Evolutionary conservation across 306 rosid species (phyloP), one percentile per base, ranked within the genome.

Genomic region (Nissolia schottii): DNA sequence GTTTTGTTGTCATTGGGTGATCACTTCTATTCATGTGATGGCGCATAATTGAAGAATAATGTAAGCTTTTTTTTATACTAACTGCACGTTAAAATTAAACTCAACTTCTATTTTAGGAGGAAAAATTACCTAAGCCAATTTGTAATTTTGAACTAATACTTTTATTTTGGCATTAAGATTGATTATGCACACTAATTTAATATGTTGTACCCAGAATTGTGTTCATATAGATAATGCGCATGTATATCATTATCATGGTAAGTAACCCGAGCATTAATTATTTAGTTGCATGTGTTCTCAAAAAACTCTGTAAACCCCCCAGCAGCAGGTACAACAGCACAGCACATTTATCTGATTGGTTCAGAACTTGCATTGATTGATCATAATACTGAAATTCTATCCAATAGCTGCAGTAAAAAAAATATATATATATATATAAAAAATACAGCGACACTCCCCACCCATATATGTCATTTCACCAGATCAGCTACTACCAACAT

Each of bases 401-500:
- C 11, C 37, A 23, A 48, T 46, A 31, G 79, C 45, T 74, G 62
- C 54, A 67, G 22, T 45, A 64, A 61, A 41, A 43, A 45, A 34
- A 34, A 34, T 6, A 34, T 6, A 34, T 6, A 34, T 6, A 34
- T 6, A 34, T 6, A 34, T 6, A 34, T 6, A 1, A 34, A 50
- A 27, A 8, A 51, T 7, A 71, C 79, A 68, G 64, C 32, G 71
- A 81, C 40, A 69, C 45, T 32, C 66, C n/a, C n/a, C n/a, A n/a
- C n/a, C n/a, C n/a, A n/a, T n/a, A n/a, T n/a, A 59, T 8, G 35
- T 75, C 86, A 67, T 34, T 57, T 76, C 66, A 73, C 35, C 59
- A n/a, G n/a, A n/a, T 64, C 74, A 45, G 61, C 65, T 71, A 19
- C 86, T 14, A 73, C 45, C 73, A 71, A 59, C 75, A 40, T 57